These are phyloP conservation scores for Vicia villosa DNA, from an alignment of 306 rosid genomes.

Conservation along the genomic window DNA sequence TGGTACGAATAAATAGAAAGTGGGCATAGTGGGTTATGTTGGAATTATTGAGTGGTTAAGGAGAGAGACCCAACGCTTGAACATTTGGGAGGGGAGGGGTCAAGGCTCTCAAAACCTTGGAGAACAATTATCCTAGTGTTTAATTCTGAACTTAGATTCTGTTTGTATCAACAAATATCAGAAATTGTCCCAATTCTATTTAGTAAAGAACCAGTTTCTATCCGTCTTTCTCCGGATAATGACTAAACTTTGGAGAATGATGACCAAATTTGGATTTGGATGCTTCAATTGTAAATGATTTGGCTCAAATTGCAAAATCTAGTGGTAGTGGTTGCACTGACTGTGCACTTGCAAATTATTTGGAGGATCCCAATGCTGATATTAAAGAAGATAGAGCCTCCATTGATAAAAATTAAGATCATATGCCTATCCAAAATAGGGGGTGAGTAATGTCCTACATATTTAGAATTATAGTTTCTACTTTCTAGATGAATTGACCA, in stretches of 20 bases:
- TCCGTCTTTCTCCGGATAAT: neutral
- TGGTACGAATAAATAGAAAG: too few species aligned
- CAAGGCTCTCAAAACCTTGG: too few species aligned
- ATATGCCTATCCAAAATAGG: neutral
- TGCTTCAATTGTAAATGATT: neutral
- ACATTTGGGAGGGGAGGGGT: too few species aligned
- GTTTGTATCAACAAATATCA: too few species aligned
- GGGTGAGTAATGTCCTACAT: neutral
- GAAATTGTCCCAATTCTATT: too few species aligned
- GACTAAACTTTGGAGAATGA: neutral
- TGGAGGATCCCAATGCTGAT: neutral
- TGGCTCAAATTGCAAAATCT: neutral
- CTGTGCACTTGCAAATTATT: neutral
- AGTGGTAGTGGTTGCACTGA: neutral
- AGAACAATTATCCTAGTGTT: too few species aligned
- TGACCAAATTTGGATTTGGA: neutral
- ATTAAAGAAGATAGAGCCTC: neutral
- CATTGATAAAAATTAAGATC: neutral
- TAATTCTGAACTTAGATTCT: too few species aligned
- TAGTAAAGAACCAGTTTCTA: too few species aligned
- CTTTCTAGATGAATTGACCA: neutral
- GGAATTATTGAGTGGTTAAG: too few species aligned
- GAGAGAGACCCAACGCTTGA: too few species aligned
- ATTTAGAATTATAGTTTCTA: neutral
- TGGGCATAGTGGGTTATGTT: too few species aligned